phyloP scores from a whole-genome alignment of 192 early-diverging fungal genomes.

The Allomyces macrogynus region DNA sequence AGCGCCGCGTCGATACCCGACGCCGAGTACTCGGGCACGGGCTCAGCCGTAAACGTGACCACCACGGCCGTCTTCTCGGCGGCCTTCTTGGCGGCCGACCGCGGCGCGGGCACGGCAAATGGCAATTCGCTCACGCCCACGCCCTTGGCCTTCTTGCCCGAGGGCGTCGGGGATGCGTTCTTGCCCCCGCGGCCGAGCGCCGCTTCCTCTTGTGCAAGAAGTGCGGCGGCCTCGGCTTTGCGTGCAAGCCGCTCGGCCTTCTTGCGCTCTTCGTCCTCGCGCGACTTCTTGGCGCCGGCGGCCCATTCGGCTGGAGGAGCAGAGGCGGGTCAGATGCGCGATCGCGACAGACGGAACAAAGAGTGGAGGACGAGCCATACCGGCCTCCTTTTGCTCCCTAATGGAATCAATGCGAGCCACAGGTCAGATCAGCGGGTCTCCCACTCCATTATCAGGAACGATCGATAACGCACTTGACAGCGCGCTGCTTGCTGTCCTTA shows the following conservation, averaged over 20 bases:
- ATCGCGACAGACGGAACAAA: too few relatives aligned
- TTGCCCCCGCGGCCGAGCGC: slow-evolving; percentile 5
- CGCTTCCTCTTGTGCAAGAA: slow-evolving; percentile 40
- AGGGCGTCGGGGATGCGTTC: too few relatives aligned
- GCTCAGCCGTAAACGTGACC: slow-evolving; percentile 17
- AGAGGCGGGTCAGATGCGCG: too few relatives aligned
- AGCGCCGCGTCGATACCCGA: slow-evolving; percentile 71
- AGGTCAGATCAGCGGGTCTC: background rate
- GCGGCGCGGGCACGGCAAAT: slow-evolving; percentile 6
- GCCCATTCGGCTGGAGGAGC: background rate
- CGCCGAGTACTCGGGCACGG: slow-evolving; percentile 51
- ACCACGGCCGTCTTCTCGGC: slow-evolving; percentile 27
- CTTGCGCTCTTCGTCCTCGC: slow-evolving; percentile 27
- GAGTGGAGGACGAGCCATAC: too few relatives aligned
- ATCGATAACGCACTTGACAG: slow-evolving; percentile 8
- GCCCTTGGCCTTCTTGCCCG: background rate
- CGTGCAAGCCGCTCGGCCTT: slow-evolving; percentile 26
- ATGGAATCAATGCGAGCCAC: background rate
- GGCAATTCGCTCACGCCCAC: slow-evolving; percentile 1
- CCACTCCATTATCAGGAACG: background rate
- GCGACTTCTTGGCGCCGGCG: background rate
- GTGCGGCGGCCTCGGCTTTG: slow-evolving; percentile 23
- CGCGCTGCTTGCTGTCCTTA: slow-evolving; percentile 25
- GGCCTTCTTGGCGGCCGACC: slow-evolving; percentile 20
- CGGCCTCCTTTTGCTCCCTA: background rate